A percentile compares a stretch with the other conserved stretches of the same genome.
Conservation (phyloP, 345 rosid genomes). For the Kandelia obovata region DNA sequence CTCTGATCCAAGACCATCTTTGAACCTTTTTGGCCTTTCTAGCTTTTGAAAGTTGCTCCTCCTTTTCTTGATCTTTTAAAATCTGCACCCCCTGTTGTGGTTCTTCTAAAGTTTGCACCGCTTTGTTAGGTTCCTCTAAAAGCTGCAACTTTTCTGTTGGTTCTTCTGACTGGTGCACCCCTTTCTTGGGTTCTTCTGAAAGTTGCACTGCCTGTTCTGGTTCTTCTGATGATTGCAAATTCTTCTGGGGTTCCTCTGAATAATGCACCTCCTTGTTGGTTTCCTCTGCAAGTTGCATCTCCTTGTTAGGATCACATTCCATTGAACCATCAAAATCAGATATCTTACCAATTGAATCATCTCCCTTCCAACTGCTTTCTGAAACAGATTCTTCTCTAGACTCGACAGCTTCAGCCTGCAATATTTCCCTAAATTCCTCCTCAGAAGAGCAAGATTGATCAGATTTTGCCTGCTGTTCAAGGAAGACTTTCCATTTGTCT, state of each 20-base stretch:
- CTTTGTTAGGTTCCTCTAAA: conserved; percentile 8
- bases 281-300: conserved; percentile 6
- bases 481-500: conserved; percentile 64
- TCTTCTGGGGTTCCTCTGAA: conserved; percentile 5
- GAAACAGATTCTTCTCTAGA: conserved; percentile 15
- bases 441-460: conserved; percentile 24
- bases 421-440: conserved; percentile 24
- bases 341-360: conserved; percentile 26
- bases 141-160: neutral
- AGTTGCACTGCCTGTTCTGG: neutral
- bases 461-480: conserved; percentile 43
- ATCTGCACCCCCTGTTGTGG: conserved; percentile 6
- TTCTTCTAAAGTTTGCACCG: conserved; percentile 18
- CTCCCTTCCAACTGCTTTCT: conserved; percentile 17
- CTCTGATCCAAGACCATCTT: conserved; percentile 63
- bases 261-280: conserved; percentile 1
- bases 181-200: neutral
- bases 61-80: conserved; percentile 24
- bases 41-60: conserved; percentile 35
- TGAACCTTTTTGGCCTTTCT: conserved; percentile 35
- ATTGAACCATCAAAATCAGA: conserved; percentile 32
- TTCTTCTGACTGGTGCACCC: neutral
- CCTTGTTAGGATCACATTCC: conserved; percentile 20
- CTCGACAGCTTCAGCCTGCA: conserved; percentile 21
- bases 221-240: conserved; percentile 10